A percentile compares a stretch with the other conserved stretches of the same genome.
These are phyloP conservation scores for Carex pumila DNA, from an alignment of 176 grass and related monocot species.

Conservation along the genomic window DNA sequence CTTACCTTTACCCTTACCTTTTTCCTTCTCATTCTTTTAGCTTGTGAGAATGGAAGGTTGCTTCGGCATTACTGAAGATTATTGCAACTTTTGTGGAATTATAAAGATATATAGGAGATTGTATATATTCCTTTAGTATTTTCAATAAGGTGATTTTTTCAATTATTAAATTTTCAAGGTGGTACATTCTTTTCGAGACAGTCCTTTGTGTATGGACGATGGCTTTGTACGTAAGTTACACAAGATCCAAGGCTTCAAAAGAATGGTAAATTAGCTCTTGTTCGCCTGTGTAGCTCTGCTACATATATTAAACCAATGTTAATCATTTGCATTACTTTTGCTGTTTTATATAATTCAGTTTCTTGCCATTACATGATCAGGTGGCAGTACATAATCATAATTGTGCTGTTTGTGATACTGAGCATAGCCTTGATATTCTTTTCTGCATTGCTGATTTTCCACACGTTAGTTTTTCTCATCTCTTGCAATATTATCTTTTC, in stretches of 20 bases:
- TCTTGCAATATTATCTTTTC: background rate
- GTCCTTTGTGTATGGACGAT: constrained; percentile 30
- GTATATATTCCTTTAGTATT: constrained; percentile 3
- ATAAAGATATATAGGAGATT: background rate
- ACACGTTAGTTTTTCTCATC: constrained; percentile 26
- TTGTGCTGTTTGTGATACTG: constrained; percentile 25
- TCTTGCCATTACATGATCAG: constrained; percentile 19
- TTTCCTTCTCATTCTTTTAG: background rate
- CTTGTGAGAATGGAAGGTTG: background rate
- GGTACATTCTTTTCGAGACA: constrained; percentile 36
- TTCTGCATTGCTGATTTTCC: constrained; percentile 27
- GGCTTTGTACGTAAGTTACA: constrained; percentile 25
- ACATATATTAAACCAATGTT: background rate
- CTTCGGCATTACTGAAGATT: background rate
- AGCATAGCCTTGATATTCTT: constrained; percentile 22
- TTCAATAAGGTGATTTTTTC: background rate
- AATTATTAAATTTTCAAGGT: constrained; percentile 24
- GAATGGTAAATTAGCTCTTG: constrained; percentile 25
- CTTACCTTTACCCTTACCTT: background rate
- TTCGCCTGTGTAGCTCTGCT: background rate
- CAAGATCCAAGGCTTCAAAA: constrained; percentile 25
- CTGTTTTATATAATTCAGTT: constrained; percentile 7
- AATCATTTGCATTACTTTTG: background rate
- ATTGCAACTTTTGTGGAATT: background rate
- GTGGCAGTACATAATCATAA: constrained; percentile 31